phyloP scores from a whole-genome alignment of 345 rosid genomes.

The Eucalyptus sp. region DNA sequence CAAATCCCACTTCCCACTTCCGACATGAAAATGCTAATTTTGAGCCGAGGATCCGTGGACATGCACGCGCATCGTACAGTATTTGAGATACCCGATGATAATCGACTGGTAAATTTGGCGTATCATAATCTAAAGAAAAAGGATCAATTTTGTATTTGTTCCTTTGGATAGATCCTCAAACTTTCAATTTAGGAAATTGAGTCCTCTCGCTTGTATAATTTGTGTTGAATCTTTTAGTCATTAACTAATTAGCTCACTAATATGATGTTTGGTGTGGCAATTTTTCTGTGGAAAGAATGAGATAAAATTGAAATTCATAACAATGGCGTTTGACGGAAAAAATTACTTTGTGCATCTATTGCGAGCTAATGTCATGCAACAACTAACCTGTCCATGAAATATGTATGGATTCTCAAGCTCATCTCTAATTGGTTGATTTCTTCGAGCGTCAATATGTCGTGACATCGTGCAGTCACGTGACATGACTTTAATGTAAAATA shows the following conservation, averaged over 20 bases:
- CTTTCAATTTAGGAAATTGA: not conserved
- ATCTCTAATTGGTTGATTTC: not conserved
- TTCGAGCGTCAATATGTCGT: not conserved
- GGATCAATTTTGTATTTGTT: not conserved
- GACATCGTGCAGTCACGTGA: not conserved
- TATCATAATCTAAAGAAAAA: not conserved
- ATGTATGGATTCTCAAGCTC: not conserved
- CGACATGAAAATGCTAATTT: not conserved
- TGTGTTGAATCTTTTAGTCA: not conserved
- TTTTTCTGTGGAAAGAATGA: not conserved
- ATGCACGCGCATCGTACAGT: not conserved
- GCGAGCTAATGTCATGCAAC: not conserved
- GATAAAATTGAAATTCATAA: not conserved
- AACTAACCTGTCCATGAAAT: not conserved
- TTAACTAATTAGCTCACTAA: not conserved
- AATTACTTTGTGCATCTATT: not conserved
- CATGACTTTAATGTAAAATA: not conserved
- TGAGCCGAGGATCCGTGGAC: not conserved
- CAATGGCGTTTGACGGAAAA: accelerated
- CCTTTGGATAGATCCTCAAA: not conserved
- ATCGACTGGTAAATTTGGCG: not conserved
- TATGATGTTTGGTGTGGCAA: not conserved
- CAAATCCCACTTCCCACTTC: not conserved
- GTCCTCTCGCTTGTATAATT: not conserved
- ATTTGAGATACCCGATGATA: not conserved